Evolutionary conservation across 2,329 filamentous ascomycete genomes (phyloP).

Genomic region (Cladobotryum mycophilum): DNA sequence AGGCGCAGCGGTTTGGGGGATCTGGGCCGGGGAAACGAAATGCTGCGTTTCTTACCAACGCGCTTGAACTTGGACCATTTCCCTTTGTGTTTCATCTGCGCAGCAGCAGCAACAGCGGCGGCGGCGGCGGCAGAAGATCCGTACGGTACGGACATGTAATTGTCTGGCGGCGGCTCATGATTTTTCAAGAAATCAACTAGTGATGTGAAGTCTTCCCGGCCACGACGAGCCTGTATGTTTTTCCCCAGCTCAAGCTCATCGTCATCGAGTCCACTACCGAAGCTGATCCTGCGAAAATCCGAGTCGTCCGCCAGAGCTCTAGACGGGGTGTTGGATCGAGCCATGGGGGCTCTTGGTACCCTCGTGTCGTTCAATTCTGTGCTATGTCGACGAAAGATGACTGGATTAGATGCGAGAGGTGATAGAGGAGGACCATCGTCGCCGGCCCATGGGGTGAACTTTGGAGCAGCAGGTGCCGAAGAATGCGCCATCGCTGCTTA

Average conservation of each 20-base stretch:
- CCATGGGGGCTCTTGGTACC: neutral
- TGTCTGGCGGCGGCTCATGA: constrained; percentile 41
- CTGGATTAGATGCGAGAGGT: constrained; percentile 11
- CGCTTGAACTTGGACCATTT: constrained; percentile 39
- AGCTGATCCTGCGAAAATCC: neutral
- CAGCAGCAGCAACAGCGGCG: neutral
- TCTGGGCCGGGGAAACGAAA: constrained; percentile 21
- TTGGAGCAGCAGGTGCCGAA: constrained; percentile 3
- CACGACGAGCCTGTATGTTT: constrained; percentile 14
- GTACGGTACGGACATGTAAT: constrained; percentile 43
- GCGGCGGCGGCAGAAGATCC: constrained; percentile 12
- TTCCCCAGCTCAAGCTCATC: constrained; percentile 14
- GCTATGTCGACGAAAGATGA: constrained; percentile 11
- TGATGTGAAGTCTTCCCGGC: constrained; percentile 25
- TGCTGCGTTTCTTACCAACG: constrained; percentile 32
- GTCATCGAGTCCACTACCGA: constrained; percentile 1
- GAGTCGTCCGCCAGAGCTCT: neutral
- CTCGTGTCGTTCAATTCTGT: no score
- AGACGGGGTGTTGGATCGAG: neutral
- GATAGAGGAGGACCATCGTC: constrained; percentile 12
- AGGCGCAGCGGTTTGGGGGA: constrained; percentile 32
- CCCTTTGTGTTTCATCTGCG: constrained; percentile 19
- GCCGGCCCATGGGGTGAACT: constrained; percentile 8
- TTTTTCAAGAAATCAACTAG: constrained; percentile 46
- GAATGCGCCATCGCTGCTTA: constrained; percentile 3